Percentiles rank a stretch among this genome's conserved stretches.
These are phyloP conservation scores for Psidium guajava DNA, from an alignment of 345 rosid genomes.

Conservation along the genomic window DNA sequence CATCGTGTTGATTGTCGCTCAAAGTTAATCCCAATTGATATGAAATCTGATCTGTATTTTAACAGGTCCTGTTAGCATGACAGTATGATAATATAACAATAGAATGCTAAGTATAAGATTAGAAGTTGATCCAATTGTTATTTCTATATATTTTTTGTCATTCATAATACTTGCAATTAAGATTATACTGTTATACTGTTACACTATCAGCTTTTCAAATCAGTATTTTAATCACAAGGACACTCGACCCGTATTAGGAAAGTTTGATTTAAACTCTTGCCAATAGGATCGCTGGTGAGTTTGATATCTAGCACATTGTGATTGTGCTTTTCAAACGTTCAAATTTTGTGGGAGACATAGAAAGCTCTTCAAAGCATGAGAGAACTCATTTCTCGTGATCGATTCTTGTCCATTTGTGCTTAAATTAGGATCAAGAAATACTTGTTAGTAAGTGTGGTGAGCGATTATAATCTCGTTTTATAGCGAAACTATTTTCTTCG, in stretches of 20 bases:
- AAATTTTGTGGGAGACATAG: neutral
- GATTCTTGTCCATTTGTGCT: neutral
- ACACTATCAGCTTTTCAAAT: too few relatives aligned
- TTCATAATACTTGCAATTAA: too few relatives aligned
- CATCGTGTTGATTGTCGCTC: neutral
- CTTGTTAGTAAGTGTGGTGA: neutral
- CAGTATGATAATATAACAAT: too few relatives aligned
- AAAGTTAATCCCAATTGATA: neutral
- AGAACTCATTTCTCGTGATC: neutral
- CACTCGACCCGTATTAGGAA: neutral
- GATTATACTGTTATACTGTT: too few relatives aligned
- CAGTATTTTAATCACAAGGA: neutral
- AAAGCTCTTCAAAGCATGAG: neutral
- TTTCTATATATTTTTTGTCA: too few relatives aligned
- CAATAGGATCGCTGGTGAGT: neutral
- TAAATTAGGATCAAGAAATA: neutral
- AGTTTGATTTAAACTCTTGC: neutral
- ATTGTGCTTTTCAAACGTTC: neutral
- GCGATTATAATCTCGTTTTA: neutral
- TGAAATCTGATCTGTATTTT: neutral
- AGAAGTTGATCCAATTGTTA: too few relatives aligned
- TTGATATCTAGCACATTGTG: neutral
- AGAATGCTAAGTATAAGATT: too few relatives aligned
- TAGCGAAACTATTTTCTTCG: neutral
- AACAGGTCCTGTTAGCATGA: too few relatives aligned